phyloP scores from a whole-genome alignment of 2,329 filamentous ascomycete species.

The Aspergillus caelatus region DNA sequence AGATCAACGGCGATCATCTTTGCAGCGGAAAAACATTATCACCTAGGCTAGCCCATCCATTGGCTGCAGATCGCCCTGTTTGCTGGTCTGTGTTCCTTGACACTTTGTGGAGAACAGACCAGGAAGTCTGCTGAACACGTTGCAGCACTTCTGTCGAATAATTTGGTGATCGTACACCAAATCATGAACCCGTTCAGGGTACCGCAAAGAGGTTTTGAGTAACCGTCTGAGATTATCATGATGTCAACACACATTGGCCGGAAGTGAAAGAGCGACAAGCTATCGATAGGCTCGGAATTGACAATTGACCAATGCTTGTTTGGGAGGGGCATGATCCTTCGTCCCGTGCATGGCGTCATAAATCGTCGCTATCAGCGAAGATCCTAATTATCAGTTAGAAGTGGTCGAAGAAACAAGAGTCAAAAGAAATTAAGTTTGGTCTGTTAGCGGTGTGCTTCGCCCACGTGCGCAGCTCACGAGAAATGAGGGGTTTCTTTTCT shows the following conservation, averaged over 20 bases:
- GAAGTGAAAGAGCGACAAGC: neutral
- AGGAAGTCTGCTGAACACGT: neutral
- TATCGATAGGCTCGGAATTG: neutral
- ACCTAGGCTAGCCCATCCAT: neutral
- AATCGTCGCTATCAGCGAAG: neutral
- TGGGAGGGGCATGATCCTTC: neutral
- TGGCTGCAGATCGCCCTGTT: neutral
- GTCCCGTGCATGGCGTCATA: neutral
- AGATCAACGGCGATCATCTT: neutral
- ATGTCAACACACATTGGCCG: neutral
- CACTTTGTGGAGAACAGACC: neutral
- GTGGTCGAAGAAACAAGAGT: neutral
- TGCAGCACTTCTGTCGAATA: neutral
- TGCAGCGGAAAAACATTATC: neutral
- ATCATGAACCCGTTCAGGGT: neutral
- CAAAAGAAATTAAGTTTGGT: neutral
- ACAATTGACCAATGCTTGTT: neutral
- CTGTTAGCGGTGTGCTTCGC: slow-evolving; percentile 2
- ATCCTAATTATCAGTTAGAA: neutral
- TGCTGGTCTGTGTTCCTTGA: neutral
- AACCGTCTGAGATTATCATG: neutral
- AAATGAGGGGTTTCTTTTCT: neutral
- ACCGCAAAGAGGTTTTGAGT: neutral
- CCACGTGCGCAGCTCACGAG: neutral
- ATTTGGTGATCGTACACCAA: neutral